Evolutionary conservation across 176 grass and related monocot species (phyloP).

Genomic region (Hordeum vulgare): DNA sequence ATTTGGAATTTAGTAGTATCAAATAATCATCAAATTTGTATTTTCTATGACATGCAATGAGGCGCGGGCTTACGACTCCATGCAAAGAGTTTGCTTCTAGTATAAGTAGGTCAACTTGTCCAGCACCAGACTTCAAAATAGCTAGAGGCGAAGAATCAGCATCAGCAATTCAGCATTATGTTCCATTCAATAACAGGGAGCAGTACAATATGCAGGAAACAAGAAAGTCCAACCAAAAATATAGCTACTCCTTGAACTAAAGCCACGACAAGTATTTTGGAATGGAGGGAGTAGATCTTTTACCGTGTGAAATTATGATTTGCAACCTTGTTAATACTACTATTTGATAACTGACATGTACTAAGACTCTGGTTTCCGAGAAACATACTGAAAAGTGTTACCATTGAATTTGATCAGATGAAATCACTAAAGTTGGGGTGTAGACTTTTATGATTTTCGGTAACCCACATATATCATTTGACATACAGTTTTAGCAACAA

Average conservation of each 20-base stretch:
- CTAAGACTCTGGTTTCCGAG: background rate
- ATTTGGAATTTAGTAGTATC: too few species aligned
- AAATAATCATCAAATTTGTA: too few species aligned
- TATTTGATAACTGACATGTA: background rate
- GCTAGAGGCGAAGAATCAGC: background rate
- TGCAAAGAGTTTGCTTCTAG: slow-evolving; percentile 24
- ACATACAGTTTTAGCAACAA: background rate
- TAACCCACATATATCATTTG: background rate
- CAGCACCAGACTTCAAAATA: slow-evolving; percentile 30
- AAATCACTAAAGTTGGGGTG: background rate
- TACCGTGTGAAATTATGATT: background rate
- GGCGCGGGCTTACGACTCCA: background rate
- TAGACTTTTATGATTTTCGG: background rate
- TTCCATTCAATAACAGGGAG: background rate
- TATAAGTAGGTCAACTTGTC: slow-evolving; percentile 21
- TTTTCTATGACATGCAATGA: background rate
- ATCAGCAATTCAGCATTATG: background rate
- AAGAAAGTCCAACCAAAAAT: background rate
- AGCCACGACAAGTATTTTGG: too few species aligned
- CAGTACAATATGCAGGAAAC: background rate
- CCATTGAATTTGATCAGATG: background rate
- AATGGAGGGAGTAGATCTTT: too few species aligned
- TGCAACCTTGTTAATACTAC: background rate
- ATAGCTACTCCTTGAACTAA: too few species aligned
- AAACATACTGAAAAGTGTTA: background rate